Conservation (phyloP, 331 rosid species). For the Quercus phellos region DNA sequence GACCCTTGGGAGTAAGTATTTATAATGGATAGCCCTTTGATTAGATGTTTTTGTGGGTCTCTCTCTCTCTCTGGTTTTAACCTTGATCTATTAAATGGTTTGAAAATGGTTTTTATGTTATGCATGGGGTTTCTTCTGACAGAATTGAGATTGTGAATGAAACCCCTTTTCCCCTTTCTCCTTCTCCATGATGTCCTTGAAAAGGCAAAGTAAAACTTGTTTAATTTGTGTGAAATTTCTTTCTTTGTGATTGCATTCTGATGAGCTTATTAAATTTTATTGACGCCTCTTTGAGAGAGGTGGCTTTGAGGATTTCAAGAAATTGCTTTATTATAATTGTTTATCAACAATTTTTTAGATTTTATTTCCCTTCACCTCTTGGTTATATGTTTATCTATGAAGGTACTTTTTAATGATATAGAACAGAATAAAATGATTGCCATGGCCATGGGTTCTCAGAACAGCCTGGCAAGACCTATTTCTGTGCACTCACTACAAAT, state of each 20-base stretch:
- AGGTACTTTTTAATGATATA: neutral
- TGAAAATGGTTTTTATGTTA: neutral
- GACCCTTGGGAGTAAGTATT: slow-evolving; percentile 91
- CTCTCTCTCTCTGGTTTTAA: neutral
- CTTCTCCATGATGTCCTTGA: neutral
- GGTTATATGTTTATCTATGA: neutral
- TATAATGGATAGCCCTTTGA: neutral
- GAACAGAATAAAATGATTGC: neutral
- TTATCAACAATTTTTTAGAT: too few species aligned
- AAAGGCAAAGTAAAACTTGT: neutral
- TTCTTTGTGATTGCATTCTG: neutral
- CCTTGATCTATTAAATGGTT: neutral
- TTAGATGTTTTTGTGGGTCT: neutral
- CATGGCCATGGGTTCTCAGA: neutral
- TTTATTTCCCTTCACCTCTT: neutral
- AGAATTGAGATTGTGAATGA: neutral
- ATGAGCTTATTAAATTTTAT: neutral
- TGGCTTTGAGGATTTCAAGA: too few species aligned
- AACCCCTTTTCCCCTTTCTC: neutral
- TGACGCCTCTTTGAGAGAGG: neutral
- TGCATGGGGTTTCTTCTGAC: neutral
- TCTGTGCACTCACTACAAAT: slow-evolving; percentile 11
- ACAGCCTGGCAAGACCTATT: slow-evolving; percentile 1
- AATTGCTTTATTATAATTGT: too few species aligned
- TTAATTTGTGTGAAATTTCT: neutral